Conservation (phyloP, 345 rosid species). For the Salix suchowensis region DNA sequence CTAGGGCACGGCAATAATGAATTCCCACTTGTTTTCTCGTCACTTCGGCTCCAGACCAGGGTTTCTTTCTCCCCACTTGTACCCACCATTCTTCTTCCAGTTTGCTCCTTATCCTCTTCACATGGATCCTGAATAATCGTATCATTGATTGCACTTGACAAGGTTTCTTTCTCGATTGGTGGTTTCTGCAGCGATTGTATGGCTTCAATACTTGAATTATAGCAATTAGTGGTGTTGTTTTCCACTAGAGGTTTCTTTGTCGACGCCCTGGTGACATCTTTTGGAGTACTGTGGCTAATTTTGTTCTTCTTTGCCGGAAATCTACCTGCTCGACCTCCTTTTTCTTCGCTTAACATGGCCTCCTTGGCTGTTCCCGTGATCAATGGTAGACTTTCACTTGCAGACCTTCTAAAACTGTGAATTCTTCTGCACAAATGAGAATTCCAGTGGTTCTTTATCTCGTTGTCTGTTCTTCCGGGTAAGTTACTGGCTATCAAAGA, state of each 20-base stretch:
- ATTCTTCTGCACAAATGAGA: slow-evolving; percentile 53
- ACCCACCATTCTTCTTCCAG: slow-evolving; percentile 14
- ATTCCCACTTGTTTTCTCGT: slow-evolving; percentile 2
- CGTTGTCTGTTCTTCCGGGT: slow-evolving; percentile 70
- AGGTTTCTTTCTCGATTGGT: slow-evolving; percentile 10
- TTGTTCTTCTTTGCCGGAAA: slow-evolving; percentile 20
- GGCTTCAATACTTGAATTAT: not conserved
- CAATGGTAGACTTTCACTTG: not conserved
- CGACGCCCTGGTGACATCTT: not conserved
- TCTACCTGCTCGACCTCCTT: slow-evolving; percentile 26
- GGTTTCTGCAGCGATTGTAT: slow-evolving; percentile 10
- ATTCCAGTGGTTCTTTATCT: slow-evolving; percentile 69
- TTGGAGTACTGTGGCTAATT: not conserved
- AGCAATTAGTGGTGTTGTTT: not conserved
- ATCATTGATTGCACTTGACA: slow-evolving; percentile 9
- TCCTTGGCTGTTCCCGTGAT: slow-evolving; percentile 17
- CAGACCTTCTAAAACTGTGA: slow-evolving; percentile 28
- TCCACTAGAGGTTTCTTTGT: not conserved
- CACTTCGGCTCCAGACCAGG: not conserved
- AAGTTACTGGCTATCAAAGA: slow-evolving; percentile 54
- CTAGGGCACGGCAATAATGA: not conserved
- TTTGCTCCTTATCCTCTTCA: slow-evolving; percentile 8
- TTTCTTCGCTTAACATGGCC: slow-evolving; percentile 5
- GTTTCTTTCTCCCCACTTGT: slow-evolving; percentile 15
- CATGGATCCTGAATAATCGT: not conserved